Base-by-base conservation (phyloP, 1,284 basidiomycete species). In the Vanrija humicola region DNA sequence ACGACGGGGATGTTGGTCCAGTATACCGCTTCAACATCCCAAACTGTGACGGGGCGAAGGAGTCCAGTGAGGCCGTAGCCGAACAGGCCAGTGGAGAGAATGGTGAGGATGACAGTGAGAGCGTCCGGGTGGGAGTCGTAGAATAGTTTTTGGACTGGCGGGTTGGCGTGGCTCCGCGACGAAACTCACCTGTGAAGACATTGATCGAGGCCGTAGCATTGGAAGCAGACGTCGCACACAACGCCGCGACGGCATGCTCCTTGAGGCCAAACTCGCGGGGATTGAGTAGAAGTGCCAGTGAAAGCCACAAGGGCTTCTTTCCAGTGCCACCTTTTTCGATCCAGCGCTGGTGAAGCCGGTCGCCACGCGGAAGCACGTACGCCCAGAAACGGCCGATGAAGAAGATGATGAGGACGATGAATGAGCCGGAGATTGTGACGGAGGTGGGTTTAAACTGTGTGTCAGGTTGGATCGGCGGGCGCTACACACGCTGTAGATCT, bases 51-150 rank as follows among this genome's bases (percentile, higher is more conserved):
- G 38, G 26, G 84, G 80, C 61, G 50, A 9, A 63, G 49, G 4
- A 66, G 18, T 12, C 64, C 63, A 2, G 61, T 56, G 3, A 86
- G 72, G 8, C 84, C 84, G 63, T 84, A 86, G 74, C 85, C 85
- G 64, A 86, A 85, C 59, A 82, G 81, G 1, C 82, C 82, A 1
- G 84, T 85, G 1, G 84, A 85, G 68, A 86, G 83, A 0, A 83
- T 85, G 0, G 82, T 81, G 8, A 87, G 78, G 21, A 86, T 75
- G 3, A 84, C 84, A 0, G 83, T 86, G 0, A 80, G 76, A 0
- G 82, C 81, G 46, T 78, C 74, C 5, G 84, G 81, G 38, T 82
- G 73, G 6, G 82, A 82, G 56, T 82, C 75, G 66, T 85, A 86
- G 67, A 82, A 86, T 39, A 43, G 51, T 70, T 80, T 54, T 58